A percentile compares a stretch with the other conserved stretches of the same genome.
These are phyloP conservation scores for Geotrichum restrictum DNA, from an alignment of 1,139 yeast species.

Conservation along the genomic window DNA sequence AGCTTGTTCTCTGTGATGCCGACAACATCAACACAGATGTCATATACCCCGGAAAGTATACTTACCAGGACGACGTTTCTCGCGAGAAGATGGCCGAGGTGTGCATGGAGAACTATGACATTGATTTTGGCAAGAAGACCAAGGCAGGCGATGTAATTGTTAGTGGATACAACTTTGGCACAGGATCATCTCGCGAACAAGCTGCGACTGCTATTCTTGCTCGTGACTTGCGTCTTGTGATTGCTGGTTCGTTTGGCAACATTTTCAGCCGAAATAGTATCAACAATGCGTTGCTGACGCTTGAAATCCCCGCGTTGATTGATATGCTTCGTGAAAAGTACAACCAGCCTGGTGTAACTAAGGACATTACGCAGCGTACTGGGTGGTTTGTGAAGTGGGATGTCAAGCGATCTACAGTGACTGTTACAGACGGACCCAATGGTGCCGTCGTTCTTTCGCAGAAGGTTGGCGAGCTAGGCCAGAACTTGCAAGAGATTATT, in stretches of 20 bases:
- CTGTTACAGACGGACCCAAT: conserved; percentile 63
- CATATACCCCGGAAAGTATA: conserved; percentile 96
- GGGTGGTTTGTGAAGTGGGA: conserved; percentile 95
- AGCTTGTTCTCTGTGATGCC: conserved; percentile 89
- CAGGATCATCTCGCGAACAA: conserved; percentile 98
- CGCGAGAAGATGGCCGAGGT: conserved; percentile 96
- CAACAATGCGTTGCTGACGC: conserved; percentile 87
- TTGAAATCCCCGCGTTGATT: conserved; percentile 87
- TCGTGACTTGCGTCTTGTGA: conserved; percentile 85
- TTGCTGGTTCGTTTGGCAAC: conserved; percentile 96
- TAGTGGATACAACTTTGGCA: conserved; percentile 93
- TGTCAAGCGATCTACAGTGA: conserved; percentile 75
- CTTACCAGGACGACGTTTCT: conserved; percentile 95
- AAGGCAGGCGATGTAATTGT: conserved; percentile 83
- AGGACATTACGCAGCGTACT: conserved; percentile 84
- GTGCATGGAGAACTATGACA: conserved; percentile 97
- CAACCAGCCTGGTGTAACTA: conserved; percentile 42
- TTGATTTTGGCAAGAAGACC: conserved; percentile 77
- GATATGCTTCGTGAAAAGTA: conserved; percentile 69
- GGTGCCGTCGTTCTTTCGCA: conserved; percentile 65
- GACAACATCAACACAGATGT: conserved; percentile 98
- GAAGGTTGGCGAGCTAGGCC: conserved; percentile 92
- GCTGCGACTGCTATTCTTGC: conserved; percentile 97
- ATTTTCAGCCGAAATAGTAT: conserved; percentile 93
- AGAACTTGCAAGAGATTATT: conserved; percentile 91